Evolutionary conservation across 148 eudicot species (phyloP), one percentile per base, ranked within the genome.

Genomic region (Drosera capensis): DNA sequence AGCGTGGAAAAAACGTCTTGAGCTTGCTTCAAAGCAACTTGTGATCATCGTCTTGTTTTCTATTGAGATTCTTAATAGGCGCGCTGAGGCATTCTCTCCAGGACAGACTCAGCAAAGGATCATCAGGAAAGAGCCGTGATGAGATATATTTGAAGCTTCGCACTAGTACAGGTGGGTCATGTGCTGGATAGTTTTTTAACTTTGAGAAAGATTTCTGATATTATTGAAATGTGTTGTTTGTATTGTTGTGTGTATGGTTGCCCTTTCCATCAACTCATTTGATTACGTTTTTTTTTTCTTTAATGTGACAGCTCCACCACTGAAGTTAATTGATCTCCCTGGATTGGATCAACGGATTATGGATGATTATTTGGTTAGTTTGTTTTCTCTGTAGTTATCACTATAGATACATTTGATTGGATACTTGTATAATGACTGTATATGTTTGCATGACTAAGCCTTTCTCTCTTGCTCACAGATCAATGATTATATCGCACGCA

Each of bases 51-150:
- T 39, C 42, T 7, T 43, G 39, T 61, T 49, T 66, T 65, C 35
- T 5, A 34, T 11, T 34, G 11, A 9, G 38, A 15, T 45, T 54
- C 28, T 18, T 24, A 29, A 35, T 60, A 87, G 96, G 96, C 74
- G 94, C 96, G 35, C 87, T 87, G 45, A 75, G 96, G 50, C 96
- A 79, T 71, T 87, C 96, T 49, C 79, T 87, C 63, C 96, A 87
- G 62, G 96, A 87, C 43, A 77, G 94, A 57, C 79, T 87, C 22
- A 76, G 96, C 71, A 87, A 87, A 64, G 75, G 63, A 49, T 70
- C 59, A 15, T 52, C 96, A 12, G 77, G 94, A 59, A 87, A 77
- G 66, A 74, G 65, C 59, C 78, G 79, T 20, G 96, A 82, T 57
- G 82, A 79, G 57, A 87, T 87, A 65, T 67, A 68, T 61, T 68